Conservation (phyloP, 192 early-diverging fungal species). For the Umbelopsis vinacea region DNA sequence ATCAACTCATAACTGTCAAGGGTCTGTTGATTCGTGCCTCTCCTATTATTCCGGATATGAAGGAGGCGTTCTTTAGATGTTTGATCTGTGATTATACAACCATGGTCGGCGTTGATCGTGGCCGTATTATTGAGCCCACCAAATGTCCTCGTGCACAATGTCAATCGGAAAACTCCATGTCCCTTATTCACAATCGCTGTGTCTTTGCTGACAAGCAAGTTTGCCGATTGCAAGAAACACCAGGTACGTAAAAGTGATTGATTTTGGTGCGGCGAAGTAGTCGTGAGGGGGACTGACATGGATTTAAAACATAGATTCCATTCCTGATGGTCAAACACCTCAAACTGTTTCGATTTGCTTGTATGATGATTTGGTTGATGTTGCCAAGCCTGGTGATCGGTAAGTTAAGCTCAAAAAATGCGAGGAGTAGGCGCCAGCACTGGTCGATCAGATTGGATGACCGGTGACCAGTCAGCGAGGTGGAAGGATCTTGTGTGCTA, state of each 20-base stretch:
- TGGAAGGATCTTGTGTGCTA: neutral
- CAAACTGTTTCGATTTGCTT: slow-evolving; percentile 90
- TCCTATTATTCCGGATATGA: slow-evolving; percentile 94
- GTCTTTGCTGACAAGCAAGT: slow-evolving; percentile 93
- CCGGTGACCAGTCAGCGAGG: neutral
- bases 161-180: slow-evolving; percentile 80
- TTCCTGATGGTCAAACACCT: slow-evolving; percentile 98
- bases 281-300: neutral
- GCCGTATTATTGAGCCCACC: slow-evolving; percentile 84
- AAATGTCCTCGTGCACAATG: slow-evolving; percentile 82
- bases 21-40: slow-evolving; percentile 93
- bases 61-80: slow-evolving; percentile 94
- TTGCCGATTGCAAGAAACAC: slow-evolving; percentile 93
- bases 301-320: slow-evolving; percentile 62
- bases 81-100: slow-evolving; percentile 85
- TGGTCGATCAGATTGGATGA: neutral
- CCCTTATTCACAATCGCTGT: slow-evolving; percentile 94
- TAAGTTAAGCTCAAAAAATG: slow-evolving; percentile 26
- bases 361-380: slow-evolving; percentile 95
- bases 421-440: too few species aligned
- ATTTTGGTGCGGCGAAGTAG: neutral
- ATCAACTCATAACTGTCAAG: slow-evolving; percentile 94
- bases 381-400: slow-evolving; percentile 89
- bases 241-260: slow-evolving; percentile 53
- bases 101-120: slow-evolving; percentile 82